These are phyloP conservation scores for Mimosa pudica DNA, from an alignment of 306 rosid species.

Conservation along the genomic window DNA sequence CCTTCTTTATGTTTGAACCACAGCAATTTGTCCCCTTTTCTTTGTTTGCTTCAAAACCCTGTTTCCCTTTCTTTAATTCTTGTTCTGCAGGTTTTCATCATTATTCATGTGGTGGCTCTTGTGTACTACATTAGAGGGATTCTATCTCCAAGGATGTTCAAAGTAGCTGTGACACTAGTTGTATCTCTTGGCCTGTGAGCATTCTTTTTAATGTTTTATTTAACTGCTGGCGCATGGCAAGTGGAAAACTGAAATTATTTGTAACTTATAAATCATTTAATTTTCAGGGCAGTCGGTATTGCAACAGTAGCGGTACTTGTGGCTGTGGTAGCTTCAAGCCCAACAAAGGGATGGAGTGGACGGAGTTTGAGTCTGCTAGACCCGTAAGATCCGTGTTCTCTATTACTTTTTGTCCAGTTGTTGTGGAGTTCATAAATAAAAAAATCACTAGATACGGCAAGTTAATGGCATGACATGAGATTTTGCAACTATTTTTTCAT, in stretches of 20 bases:
- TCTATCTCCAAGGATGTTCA: slow-evolving; percentile 93
- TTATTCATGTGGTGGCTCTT: slow-evolving; percentile 94
- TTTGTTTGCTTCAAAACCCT: slow-evolving; percentile 33
- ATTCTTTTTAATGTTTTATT: slow-evolving; percentile 33
- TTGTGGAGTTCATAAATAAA: slow-evolving; percentile 24
- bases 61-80: slow-evolving; percentile 34
- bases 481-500: background rate
- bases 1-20: background rate
- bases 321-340: slow-evolving; percentile 97
- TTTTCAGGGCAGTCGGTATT: slow-evolving; percentile 74
- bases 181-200: slow-evolving; percentile 87
- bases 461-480: background rate
- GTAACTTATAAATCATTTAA: slow-evolving; percentile 28
- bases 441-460: slow-evolving; percentile 15
- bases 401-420: slow-evolving; percentile 26
- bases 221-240: slow-evolving; percentile 24
- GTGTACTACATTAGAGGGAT: slow-evolving; percentile 91
- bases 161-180: slow-evolving; percentile 83
- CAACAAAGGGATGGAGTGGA: slow-evolving; percentile 99
- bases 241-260: slow-evolving; percentile 34
- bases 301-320: slow-evolving; percentile 79
- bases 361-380: slow-evolving; percentile 95
- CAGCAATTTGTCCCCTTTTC: background rate
- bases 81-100: slow-evolving; percentile 79
- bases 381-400: slow-evolving; percentile 68